These are phyloP conservation scores for Leucosporidium creatinivorum DNA, from an alignment of 768 basidiomycete species.

Conservation along the genomic window DNA sequence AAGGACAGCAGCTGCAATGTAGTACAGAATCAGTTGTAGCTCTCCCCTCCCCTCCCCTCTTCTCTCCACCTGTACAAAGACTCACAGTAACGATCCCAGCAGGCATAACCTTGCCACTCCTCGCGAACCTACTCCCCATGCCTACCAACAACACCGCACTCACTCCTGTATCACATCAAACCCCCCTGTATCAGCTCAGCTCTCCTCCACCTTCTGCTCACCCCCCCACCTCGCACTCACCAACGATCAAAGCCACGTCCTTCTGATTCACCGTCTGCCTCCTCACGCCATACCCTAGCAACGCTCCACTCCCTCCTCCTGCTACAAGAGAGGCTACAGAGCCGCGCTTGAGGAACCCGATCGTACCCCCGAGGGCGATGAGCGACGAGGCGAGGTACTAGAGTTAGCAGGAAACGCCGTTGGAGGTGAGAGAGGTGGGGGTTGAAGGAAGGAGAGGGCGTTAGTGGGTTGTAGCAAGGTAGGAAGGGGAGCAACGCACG, in stretches of 20 bases:
- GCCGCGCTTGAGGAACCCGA: constrained; percentile 27
- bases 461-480: neutral
- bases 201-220: neutral
- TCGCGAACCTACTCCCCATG: constrained; percentile 32
- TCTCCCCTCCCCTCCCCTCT: no score
- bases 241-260: constrained; percentile 19
- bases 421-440: neutral
- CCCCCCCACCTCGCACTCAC: constrained; percentile 13
- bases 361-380: constrained; percentile 17
- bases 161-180: constrained; percentile 14
- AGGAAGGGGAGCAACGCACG: neutral
- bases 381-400: constrained; percentile 10
- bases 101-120: constrained; percentile 32
- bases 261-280: constrained; percentile 4
- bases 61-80: neutral
- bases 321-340: constrained; percentile 25
- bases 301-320: constrained; percentile 19
- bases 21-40: no score
- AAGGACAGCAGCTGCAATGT: neutral
- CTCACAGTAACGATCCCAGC: constrained; percentile 29
- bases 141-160: constrained; percentile 10
- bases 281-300: constrained; percentile 32
- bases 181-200: neutral
- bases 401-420: neutral
- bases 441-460: neutral